Evolutionary conservation across 2,329 filamentous ascomycete species (phyloP).

Genomic region (Talaromyces marneffei): DNA sequence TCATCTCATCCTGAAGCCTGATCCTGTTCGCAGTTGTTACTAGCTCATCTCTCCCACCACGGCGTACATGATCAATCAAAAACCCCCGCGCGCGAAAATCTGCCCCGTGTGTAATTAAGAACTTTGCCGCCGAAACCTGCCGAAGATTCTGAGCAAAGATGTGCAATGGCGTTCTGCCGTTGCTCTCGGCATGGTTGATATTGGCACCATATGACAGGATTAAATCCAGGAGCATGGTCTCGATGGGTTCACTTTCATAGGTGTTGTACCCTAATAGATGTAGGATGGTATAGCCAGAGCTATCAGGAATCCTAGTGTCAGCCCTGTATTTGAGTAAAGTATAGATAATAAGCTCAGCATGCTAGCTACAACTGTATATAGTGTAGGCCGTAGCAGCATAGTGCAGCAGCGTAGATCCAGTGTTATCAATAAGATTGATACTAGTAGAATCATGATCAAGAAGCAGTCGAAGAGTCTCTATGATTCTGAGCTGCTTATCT

Average conservation of each 20-base stretch:
- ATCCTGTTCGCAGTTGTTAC: not conserved
- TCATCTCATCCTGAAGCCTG: not conserved
- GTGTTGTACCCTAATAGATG: not conserved
- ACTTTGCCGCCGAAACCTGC: not conserved
- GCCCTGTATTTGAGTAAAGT: not conserved
- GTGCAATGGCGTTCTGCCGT: not conserved
- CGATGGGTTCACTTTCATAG: not conserved
- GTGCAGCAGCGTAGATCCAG: not conserved
- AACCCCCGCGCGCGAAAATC: not conserved
- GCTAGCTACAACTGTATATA: not conserved
- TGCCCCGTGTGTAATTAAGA: not conserved
- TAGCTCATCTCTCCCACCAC: not conserved
- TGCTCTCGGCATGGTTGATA: not conserved
- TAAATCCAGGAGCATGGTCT: not conserved
- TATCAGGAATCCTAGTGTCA: not conserved
- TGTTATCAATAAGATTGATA: not conserved
- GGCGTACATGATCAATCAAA: not conserved
- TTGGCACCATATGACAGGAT: not conserved
- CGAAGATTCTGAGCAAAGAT: not conserved
- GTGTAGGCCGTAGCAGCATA: not conserved
- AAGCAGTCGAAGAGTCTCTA: not conserved
- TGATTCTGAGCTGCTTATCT: not conserved
- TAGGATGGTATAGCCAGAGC: not conserved
- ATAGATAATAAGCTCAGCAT: not conserved
- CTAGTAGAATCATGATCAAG: not conserved